Conservation (phyloP, 306 rosid genomes). For the Corylus americana region DNA sequence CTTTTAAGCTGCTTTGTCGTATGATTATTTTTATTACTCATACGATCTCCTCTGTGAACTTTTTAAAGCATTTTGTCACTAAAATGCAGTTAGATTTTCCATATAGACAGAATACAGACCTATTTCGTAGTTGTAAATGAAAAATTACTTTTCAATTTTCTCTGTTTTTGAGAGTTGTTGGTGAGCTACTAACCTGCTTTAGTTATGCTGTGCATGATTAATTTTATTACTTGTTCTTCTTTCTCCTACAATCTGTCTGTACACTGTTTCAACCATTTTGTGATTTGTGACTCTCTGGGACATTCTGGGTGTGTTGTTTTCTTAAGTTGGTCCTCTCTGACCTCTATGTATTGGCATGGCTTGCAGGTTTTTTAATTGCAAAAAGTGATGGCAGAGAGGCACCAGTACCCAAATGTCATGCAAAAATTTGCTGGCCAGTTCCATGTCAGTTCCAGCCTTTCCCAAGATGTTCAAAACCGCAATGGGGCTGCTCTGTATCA, state of each 20-base stretch:
- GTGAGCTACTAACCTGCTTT: not conserved
- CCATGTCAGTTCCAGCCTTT: constrained; percentile 45
- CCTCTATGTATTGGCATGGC: constrained; percentile 7
- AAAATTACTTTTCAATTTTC: not conserved
- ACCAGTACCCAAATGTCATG: constrained; percentile 43
- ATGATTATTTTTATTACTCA: not conserved
- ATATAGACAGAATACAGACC: not conserved
- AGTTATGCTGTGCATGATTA: not conserved
- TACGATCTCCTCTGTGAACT: not conserved
- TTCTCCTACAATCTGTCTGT: not conserved
- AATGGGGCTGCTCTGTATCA: constrained; percentile 41
- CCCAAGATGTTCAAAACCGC: constrained; percentile 35
- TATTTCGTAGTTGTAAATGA: not conserved
- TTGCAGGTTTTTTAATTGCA: constrained; percentile 32
- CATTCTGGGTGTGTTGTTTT: not conserved
- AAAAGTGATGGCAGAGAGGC: constrained; percentile 52
- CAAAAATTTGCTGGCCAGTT: constrained; percentile 61
- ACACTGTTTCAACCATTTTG: not conserved
- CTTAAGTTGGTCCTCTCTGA: constrained; percentile 2
- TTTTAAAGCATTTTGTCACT: not conserved
- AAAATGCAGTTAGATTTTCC: not conserved
- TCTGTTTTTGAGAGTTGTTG: not conserved
- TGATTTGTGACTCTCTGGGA: not conserved
- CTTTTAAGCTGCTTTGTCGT: not conserved
- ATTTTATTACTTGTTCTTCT: not conserved